A percentile compares a stretch with the other conserved stretches of the same genome.
phyloP scores from a whole-genome alignment of 2,329 filamentous ascomycete species.

The Aspergillus clavatus region DNA sequence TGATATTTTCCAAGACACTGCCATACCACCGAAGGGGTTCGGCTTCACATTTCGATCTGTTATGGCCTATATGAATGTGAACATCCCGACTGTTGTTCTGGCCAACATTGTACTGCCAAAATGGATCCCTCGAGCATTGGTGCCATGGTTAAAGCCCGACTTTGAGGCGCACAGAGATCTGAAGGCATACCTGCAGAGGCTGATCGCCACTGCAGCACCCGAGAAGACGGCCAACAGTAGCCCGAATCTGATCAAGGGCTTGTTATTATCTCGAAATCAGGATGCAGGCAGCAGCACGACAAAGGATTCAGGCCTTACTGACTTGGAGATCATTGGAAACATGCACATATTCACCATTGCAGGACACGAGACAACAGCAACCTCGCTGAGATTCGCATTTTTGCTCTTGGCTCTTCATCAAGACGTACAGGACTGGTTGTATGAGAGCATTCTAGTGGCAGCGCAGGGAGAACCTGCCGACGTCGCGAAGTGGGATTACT shows the following conservation, averaged over 20 bases:
- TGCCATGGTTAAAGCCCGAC: constrained; percentile 29
- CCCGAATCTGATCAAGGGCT: constrained; percentile 13
- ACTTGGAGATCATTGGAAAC: constrained; percentile 47
- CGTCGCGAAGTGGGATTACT: constrained; percentile 32
- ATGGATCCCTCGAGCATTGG: constrained; percentile 17
- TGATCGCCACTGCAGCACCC: constrained; percentile 20
- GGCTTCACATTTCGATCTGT: constrained; percentile 20
- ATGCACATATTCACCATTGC: constrained; percentile 48
- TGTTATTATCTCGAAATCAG: constrained; percentile 7
- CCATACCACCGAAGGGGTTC: constrained; percentile 15
- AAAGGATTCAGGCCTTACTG: constrained; percentile 9
- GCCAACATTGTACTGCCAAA: constrained; percentile 15
- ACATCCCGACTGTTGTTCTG: constrained; percentile 11
- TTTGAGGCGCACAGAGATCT: constrained; percentile 25
- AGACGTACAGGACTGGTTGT: constrained; percentile 44
- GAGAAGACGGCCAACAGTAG: constrained; percentile 15
- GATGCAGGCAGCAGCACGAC: background rate
- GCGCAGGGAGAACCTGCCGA: constrained; percentile 13
- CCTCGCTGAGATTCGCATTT: constrained; percentile 41
- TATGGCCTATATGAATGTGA: constrained; percentile 21
- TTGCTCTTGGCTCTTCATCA: constrained; percentile 44
- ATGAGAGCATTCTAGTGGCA: constrained; percentile 36
- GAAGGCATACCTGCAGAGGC: constrained; percentile 12
- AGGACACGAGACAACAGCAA: constrained; percentile 50
- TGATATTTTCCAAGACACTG: constrained; percentile 20